A percentile compares a stretch with the other conserved stretches of the same genome.
Conservation (phyloP, 2,329 filamentous ascomycete species). For the Sarocladium strictum region DNA sequence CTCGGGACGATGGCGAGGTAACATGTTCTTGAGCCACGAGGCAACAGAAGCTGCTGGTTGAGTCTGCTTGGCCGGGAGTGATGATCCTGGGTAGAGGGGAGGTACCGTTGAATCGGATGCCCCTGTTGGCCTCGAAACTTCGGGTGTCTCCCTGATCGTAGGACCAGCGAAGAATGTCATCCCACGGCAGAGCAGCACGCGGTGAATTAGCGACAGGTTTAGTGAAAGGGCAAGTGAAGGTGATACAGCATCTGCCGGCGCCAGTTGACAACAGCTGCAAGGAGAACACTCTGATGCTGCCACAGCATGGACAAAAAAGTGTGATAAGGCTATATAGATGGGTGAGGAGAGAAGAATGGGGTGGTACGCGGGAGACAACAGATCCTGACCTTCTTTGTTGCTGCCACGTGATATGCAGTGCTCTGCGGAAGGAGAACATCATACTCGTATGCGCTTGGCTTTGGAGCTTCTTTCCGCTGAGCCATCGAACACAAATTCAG, state of each 20-base stretch:
- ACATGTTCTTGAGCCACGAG: conserved; percentile 37
- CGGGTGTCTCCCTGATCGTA: not conserved
- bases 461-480: too few relatives aligned
- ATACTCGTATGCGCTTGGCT: too few relatives aligned
- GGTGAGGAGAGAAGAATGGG: not conserved
- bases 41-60: conserved; percentile 23
- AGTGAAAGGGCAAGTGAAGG: not conserved
- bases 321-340: conserved; percentile 1
- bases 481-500: too few relatives aligned
- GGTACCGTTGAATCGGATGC: not conserved
- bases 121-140: not conserved
- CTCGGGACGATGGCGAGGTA: conserved; percentile 44
- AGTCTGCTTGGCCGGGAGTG: not conserved
- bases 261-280: not conserved
- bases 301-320: not conserved
- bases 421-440: not conserved
- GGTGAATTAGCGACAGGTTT: not conserved
- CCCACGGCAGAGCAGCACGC: not conserved
- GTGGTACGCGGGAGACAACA: not conserved
- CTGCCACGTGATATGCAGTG: too few relatives aligned
- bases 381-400: too few relatives aligned
- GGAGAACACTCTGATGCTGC: not conserved
- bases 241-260: not conserved
- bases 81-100: not conserved
- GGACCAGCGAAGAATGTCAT: conserved; percentile 3